Base-by-base conservation (phyloP, 805 yeast genomes). In the Debaryomyces castellii region DNA sequence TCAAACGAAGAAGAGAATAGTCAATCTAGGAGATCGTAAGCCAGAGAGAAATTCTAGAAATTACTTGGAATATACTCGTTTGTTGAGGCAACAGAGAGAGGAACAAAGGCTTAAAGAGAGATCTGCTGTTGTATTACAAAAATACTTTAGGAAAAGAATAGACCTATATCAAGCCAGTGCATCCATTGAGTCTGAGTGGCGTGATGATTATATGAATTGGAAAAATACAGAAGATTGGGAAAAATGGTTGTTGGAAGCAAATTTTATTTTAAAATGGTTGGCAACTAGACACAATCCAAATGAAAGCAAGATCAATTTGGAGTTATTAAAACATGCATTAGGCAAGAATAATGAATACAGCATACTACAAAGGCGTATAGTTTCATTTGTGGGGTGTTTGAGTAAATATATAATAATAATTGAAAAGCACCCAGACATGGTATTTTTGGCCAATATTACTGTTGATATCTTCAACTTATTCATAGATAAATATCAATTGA, bases 81-180 rank as follows among this genome's bases (percentile, higher is more conserved):
- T 67, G 33, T 89, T 87, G 49, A 73, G 97, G 33, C 75, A 73
- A 47, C 76, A 75, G 48, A 76, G 97, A 46, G 90, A 87, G 46
- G 60, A 67, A 25, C 75, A 68, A 12, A 73, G 87, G 18, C 55
- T 60, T 11, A 76, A 73, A 40, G 78, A 74, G 33, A 68, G 63
- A 30, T 78, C 88, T 1, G 82, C 81, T 0, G 45, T 52, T 1
- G 43, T 62, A 5, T 60, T 91, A 30, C 92, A 86, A 57, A 55
- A 69, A 2, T 58, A 68, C 10, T 67, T 81, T 8, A 64, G 82
- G 20, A 59, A 73, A 16, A 66, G 66, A 44, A 41, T 76, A 5
- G 71, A 68, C 7, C 58, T 67, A 17, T 52, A 55, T 21, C 23
- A 39, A 5, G 53, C 55, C 17, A 67, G 73, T 24, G 41, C 30